Conservation (phyloP, 495 filamentous ascomycete species). For the Aspergillus taichungensis region DNA sequence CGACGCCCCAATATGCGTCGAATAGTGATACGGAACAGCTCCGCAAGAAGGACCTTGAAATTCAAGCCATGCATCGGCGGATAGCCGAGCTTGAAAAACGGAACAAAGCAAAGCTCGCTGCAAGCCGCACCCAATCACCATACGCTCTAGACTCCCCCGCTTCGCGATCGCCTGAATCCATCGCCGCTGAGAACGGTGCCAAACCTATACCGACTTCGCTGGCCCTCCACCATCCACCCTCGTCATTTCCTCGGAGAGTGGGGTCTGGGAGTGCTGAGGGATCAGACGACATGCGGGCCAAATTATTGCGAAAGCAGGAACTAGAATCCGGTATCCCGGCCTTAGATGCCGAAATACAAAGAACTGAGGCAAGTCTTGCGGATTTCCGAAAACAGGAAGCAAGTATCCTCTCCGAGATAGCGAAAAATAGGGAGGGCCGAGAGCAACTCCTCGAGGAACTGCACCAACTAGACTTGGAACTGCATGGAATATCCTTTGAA, state of each 20-base stretch:
- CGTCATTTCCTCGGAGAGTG: too few relatives aligned
- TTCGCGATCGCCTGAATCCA: slow-evolving; percentile 14
- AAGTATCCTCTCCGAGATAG: slow-evolving; percentile 50
- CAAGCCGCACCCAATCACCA: slow-evolving; percentile 30
- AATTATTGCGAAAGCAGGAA: slow-evolving; percentile 40
- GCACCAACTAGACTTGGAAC: slow-evolving; percentile 39
- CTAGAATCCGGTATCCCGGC: slow-evolving; percentile 49
- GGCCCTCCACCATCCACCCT: neutral
- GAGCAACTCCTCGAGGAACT: slow-evolving; percentile 46
- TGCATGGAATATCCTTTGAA: slow-evolving; percentile 32
- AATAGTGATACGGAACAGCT: slow-evolving; percentile 48
- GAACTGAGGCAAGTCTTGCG: slow-evolving; percentile 39
- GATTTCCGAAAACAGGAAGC: slow-evolving; percentile 48
- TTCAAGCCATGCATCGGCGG: slow-evolving; percentile 62
- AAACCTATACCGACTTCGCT: neutral
- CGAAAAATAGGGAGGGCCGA: slow-evolving; percentile 30
- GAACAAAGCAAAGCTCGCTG: slow-evolving; percentile 46
- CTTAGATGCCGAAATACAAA: slow-evolving; percentile 46
- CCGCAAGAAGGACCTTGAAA: slow-evolving; percentile 55
- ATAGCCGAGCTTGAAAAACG: slow-evolving; percentile 71
- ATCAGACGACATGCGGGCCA: slow-evolving; percentile 19
- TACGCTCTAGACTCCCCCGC: slow-evolving; percentile 12
- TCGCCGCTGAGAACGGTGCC: slow-evolving; percentile 4
- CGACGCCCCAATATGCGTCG: slow-evolving; percentile 29
- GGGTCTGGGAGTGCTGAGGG: slow-evolving; percentile 13